A percentile compares a stretch with the other conserved stretches of the same genome.
phyloP scores from a whole-genome alignment of 2,329 filamentous ascomycete genomes.

The Colletotrichum tanaceti region DNA sequence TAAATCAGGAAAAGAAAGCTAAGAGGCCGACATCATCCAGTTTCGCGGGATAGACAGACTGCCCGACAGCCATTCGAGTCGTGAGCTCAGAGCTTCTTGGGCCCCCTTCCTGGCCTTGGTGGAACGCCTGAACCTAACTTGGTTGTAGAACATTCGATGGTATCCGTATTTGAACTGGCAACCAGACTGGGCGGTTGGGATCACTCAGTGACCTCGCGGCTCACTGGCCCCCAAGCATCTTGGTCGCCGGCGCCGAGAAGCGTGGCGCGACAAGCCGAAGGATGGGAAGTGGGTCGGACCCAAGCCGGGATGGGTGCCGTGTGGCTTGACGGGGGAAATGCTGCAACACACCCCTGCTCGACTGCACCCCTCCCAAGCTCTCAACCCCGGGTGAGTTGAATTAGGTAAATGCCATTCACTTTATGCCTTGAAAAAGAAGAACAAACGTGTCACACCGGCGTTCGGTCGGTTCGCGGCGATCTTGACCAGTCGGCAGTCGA shows the following conservation, averaged over 20 bases:
- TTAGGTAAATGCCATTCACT: constrained; percentile 28
- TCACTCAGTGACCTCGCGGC: neutral
- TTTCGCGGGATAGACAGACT: neutral
- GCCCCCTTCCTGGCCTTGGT: neutral
- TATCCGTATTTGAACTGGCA: neutral
- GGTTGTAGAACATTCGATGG: neutral
- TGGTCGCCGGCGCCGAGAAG: constrained; percentile 1
- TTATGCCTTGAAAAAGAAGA: neutral
- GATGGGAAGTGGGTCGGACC: constrained; percentile 25
- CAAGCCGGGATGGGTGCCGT: neutral
- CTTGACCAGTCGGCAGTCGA: constrained; percentile 19
- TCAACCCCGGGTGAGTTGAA: constrained; percentile 11
- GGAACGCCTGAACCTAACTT: neutral
- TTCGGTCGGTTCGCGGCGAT: neutral
- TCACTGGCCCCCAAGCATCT: neutral
- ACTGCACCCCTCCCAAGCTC: neutral
- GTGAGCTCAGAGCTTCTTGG: neutral
- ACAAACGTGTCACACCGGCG: neutral
- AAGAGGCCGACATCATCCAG: neutral
- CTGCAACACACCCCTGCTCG: neutral
- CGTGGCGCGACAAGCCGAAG: constrained; percentile 19
- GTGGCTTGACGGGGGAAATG: neutral
- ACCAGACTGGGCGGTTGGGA: constrained; percentile 1
- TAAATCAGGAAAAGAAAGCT: neutral
- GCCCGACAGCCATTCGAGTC: neutral